Percentiles rank a stretch among this genome's conserved stretches.
These are phyloP conservation scores for Aspergillus piperis DNA, from an alignment of 2,329 filamentous ascomycete genomes.

Conservation along the genomic window DNA sequence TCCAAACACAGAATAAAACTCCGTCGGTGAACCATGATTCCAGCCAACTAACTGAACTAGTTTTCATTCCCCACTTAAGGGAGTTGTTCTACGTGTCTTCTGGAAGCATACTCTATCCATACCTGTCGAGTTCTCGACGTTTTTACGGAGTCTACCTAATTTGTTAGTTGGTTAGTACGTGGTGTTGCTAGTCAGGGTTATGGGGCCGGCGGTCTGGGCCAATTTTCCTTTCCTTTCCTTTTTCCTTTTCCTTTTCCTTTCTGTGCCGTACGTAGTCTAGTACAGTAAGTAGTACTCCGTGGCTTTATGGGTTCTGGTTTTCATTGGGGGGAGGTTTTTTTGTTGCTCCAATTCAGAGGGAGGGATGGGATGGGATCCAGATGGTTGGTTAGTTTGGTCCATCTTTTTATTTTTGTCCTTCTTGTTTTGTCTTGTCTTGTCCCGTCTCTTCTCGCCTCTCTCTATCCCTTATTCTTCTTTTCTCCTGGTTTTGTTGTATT, in stretches of 20 bases:
- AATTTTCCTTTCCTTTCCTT: not conserved
- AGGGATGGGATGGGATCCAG: too few relatives aligned
- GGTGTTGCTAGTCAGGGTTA: constrained; percentile 4
- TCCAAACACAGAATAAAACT: constrained; percentile 6
- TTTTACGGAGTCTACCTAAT: not conserved
- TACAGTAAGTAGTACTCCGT: too few relatives aligned
- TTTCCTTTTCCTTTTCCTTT: not conserved
- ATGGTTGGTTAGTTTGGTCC: too few relatives aligned
- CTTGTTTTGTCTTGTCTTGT: too few relatives aligned
- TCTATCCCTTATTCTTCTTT: too few relatives aligned
- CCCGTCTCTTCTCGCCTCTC: too few relatives aligned
- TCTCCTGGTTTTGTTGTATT: too few relatives aligned
- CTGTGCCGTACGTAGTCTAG: not conserved
- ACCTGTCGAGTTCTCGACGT: not conserved
- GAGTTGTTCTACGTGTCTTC: constrained; percentile 23
- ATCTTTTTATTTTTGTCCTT: too few relatives aligned
- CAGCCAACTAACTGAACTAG: not conserved
- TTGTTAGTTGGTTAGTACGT: too few relatives aligned
- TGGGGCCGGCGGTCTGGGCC: constrained; percentile 2
- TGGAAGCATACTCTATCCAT: constrained; percentile 21
- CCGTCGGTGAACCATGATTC: constrained; percentile 1
- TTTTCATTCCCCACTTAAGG: not conserved
- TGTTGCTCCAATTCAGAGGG: too few relatives aligned
- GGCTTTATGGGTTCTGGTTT: not conserved
- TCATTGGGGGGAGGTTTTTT: too few relatives aligned